Evolutionary conservation across 306 rosid genomes (phyloP).

Genomic region (Canavalia ensiformis): DNA sequence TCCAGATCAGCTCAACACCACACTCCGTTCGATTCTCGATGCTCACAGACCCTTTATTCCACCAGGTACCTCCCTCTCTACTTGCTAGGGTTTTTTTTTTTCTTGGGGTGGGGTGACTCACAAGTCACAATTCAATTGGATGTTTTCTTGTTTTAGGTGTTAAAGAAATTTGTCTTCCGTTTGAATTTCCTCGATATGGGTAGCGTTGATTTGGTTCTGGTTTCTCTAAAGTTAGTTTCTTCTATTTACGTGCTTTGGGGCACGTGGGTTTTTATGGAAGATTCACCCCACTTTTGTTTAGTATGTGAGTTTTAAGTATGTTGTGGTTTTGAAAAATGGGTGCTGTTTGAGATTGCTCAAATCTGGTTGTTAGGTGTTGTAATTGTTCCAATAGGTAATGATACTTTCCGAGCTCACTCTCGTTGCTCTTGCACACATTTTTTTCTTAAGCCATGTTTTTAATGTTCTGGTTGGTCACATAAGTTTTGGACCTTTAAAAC

Average conservation of each 20-base stretch:
- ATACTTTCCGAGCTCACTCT: not conserved
- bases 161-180: not conserved
- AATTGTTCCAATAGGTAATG: not conserved
- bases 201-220: conserved; percentile 4
- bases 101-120: not conserved
- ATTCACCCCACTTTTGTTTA: not conserved
- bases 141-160: not conserved
- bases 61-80: conserved; percentile 23
- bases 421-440: too few relatives aligned
- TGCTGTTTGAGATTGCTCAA: not conserved
- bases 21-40: conserved; percentile 59
- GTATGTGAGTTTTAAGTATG: not conserved
- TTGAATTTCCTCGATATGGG: not conserved
- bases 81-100: conserved; percentile 40
- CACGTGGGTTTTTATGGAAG: not conserved
- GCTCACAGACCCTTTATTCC: conserved; percentile 65
- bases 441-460: not conserved
- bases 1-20: conserved; percentile 69
- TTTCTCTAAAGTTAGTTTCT: not conserved
- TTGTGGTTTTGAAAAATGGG: conserved; percentile 7
- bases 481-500: conserved; percentile 26
- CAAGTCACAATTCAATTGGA: not conserved
- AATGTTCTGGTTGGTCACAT: not conserved
- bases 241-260: not conserved
- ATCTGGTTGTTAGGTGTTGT: not conserved